Evolutionary conservation across 2,329 filamentous ascomycete genomes (phyloP).

Genomic region (Neopestalotiopsis sp.): DNA sequence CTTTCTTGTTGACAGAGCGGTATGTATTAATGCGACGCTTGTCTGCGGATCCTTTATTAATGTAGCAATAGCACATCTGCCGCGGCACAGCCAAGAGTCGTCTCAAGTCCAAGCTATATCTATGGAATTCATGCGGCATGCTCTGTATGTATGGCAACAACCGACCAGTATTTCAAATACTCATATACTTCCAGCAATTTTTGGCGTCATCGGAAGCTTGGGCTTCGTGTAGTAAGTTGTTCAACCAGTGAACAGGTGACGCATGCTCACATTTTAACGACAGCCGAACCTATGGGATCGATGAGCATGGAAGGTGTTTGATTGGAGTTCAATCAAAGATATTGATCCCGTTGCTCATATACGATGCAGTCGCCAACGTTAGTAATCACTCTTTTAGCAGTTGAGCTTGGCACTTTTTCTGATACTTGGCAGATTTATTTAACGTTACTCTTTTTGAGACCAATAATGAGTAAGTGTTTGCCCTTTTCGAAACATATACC

Average conservation of each 20-base stretch:
- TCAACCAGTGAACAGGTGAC: too few species aligned
- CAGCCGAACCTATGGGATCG: not conserved
- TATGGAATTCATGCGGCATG: conserved; percentile 4
- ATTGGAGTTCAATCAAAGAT: not conserved
- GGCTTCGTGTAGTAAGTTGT: conserved; percentile 8
- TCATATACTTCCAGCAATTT: not conserved
- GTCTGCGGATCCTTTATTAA: not conserved
- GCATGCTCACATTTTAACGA: not conserved
- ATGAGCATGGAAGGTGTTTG: not conserved
- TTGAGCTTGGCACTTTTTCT: not conserved
- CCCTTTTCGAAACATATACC: not conserved
- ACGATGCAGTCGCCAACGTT: conserved; percentile 7
- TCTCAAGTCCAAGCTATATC: conserved; percentile 7
- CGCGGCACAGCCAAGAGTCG: conserved; percentile 7
- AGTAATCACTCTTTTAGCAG: not conserved
- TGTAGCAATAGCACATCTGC: not conserved
- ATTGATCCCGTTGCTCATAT: not conserved
- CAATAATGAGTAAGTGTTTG: not conserved
- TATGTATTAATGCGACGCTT: not conserved
- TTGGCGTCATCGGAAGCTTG: not conserved
- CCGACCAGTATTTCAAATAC: not conserved
- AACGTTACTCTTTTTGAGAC: conserved; percentile 2
- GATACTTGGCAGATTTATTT: not conserved
- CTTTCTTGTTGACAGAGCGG: conserved; percentile 6
- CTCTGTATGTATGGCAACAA: not conserved